These are phyloP conservation scores for Coemansia sp. DNA, from an alignment of 192 early-diverging fungal genomes.

Conservation along the genomic window DNA sequence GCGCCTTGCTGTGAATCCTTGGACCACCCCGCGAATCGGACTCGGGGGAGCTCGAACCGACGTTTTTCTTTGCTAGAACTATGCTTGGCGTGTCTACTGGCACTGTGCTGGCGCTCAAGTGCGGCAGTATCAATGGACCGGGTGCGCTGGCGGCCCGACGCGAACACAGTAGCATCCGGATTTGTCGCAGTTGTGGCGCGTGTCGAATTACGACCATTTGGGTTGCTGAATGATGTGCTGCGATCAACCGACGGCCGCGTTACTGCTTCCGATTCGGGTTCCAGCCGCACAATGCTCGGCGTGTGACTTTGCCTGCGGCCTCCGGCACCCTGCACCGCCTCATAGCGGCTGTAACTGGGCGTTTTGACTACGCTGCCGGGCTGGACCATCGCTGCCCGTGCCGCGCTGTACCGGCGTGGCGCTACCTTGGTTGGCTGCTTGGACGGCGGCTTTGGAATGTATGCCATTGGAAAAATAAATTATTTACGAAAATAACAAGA, in stretches of 20 bases:
- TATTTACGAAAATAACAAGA: conserved; percentile 1
- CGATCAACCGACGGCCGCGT: not conserved
- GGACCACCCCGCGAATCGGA: not conserved
- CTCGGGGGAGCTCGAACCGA: not conserved
- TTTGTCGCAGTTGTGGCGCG: conserved; percentile 6
- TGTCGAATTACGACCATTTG: conserved; percentile 6
- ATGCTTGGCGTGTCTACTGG: not conserved
- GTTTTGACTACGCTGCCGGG: not conserved
- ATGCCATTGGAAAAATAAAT: conserved; percentile 13
- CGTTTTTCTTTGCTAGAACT: not conserved
- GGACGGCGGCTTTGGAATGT: conserved; percentile 20
- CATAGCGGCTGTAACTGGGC: not conserved
- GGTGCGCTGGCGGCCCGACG: not conserved
- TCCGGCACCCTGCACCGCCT: not conserved
- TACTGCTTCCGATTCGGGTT: not conserved
- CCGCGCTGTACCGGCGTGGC: not conserved
- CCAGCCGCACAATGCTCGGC: conserved; percentile 7
- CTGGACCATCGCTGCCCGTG: not conserved
- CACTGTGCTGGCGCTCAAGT: not conserved
- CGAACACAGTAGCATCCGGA: not conserved
- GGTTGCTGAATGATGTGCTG: conserved; percentile 2
- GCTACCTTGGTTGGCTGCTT: not conserved
- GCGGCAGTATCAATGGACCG: not conserved
- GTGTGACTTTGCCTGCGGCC: not conserved
- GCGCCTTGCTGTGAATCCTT: not conserved